Conservation (phyloP, 1,139 yeast genomes). For the Meyerozyma smithsonii region DNA sequence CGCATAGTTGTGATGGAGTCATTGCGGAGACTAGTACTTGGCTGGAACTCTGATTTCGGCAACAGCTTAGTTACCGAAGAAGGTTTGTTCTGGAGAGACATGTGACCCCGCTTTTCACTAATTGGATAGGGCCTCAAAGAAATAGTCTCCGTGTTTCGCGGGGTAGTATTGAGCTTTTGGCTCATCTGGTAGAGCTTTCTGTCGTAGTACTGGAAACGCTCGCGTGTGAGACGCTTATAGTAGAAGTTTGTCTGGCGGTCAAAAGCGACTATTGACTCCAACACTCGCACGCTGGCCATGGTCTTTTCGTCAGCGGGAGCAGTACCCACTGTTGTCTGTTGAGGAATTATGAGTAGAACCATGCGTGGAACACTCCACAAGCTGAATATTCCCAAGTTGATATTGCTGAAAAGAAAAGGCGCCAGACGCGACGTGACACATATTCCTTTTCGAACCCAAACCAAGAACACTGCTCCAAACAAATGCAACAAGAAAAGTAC, state of each 20-base stretch:
- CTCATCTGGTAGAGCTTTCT: not conserved
- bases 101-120: not conserved
- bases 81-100: not conserved
- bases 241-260: not conserved
- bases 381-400: not conserved
- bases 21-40: too few species aligned
- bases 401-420: not conserved
- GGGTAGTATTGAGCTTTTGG: not conserved
- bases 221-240: not conserved
- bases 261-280: not conserved
- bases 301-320: not conserved
- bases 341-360: not conserved
- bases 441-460: not conserved
- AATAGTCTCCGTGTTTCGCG: not conserved
- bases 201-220: not conserved
- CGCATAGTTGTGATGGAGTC: too few species aligned
- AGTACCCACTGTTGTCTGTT: too few species aligned
- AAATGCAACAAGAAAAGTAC: not conserved
- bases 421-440: too few species aligned
- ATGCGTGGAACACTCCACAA: conserved; percentile 1
- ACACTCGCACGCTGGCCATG: not conserved
- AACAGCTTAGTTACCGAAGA: too few species aligned
- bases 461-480: not conserved
- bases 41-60: too few species aligned
- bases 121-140: not conserved